Percentiles rank a stretch among this genome's conserved stretches.
Evolutionary conservation across 2,329 filamentous ascomycete genomes (phyloP).

Genomic region (Sporothrix schenckii): DNA sequence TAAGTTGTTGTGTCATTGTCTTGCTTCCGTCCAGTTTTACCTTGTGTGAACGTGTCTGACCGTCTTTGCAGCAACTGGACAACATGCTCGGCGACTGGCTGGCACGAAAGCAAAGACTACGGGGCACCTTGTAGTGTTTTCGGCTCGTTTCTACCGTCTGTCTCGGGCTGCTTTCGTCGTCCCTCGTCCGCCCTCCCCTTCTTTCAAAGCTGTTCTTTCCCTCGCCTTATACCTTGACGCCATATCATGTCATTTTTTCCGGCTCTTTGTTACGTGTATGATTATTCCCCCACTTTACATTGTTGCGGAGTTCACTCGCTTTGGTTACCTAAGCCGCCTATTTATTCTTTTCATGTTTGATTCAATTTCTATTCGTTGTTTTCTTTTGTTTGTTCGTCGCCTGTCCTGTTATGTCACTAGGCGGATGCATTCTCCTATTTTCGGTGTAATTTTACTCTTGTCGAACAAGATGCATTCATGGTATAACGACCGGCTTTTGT

Average conservation of each 20-base stretch:
- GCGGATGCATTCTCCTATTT: conserved; percentile 4
- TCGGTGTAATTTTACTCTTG: not conserved
- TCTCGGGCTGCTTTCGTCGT: not conserved
- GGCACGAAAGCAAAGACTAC: conserved; percentile 60
- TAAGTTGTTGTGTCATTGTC: conserved; percentile 43
- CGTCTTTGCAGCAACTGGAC: conserved; percentile 68
- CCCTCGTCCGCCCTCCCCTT: not conserved
- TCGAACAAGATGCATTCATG: conserved; percentile 1
- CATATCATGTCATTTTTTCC: conserved; percentile 22
- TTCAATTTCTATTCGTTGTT: not conserved
- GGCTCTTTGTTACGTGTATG: conserved; percentile 29
- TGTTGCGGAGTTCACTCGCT: conserved; percentile 29
- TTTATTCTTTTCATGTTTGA: not conserved
- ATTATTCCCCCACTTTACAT: conserved; percentile 34
- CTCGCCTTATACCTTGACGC: not conserved
- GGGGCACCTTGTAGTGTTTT: conserved; percentile 22
- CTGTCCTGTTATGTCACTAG: conserved; percentile 16
- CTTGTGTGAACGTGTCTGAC: conserved; percentile 33
- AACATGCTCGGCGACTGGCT: conserved; percentile 83
- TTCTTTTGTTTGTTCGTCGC: not conserved
- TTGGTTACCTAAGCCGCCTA: conserved; percentile 18
- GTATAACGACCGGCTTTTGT: conserved; percentile 2
- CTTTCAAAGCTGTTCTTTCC: not conserved
- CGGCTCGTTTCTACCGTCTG: not conserved
- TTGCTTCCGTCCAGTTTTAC: not conserved